These are phyloP conservation scores for Colletotrichum sp. DNA, from an alignment of 2,329 filamentous ascomycete species.

Conservation along the genomic window DNA sequence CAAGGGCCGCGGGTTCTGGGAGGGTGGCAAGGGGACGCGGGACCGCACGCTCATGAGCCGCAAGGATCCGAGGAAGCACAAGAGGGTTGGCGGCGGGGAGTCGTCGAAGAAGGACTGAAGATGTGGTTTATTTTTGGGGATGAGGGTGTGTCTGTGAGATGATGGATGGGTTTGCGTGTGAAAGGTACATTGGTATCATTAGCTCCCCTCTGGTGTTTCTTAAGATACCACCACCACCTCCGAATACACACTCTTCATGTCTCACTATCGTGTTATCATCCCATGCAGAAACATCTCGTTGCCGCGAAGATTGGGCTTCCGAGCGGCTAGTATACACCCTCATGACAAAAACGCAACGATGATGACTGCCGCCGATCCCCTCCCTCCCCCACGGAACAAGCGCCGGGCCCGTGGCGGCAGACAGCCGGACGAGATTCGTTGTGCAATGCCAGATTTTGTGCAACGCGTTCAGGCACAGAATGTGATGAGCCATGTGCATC, in stretches of 20 bases:
- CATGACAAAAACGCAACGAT: neutral
- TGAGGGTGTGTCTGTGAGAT: neutral
- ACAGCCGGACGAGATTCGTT: slow-evolving; percentile 3
- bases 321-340: neutral
- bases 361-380: neutral
- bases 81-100: slow-evolving; percentile 56
- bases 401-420: slow-evolving; percentile 3
- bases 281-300: neutral
- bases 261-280: neutral
- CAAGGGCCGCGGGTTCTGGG: slow-evolving; percentile 79
- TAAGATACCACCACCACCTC: neutral
- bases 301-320: neutral
- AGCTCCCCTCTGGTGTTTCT: neutral
- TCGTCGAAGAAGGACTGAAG: slow-evolving; percentile 37
- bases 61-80: slow-evolving; percentile 78
- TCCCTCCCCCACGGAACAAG: neutral
- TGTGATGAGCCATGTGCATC: neutral
- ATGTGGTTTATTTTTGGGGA: neutral
- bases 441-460: neutral
- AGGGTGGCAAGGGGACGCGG: slow-evolving; percentile 83
- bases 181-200: neutral
- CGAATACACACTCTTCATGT: neutral
- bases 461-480: neutral
- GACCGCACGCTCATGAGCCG: slow-evolving; percentile 74
- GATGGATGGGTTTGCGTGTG: neutral